These are phyloP conservation scores for Alternaria novae-zelandiae DNA, from an alignment of 2,329 filamentous ascomycete genomes.

Conservation along the genomic window DNA sequence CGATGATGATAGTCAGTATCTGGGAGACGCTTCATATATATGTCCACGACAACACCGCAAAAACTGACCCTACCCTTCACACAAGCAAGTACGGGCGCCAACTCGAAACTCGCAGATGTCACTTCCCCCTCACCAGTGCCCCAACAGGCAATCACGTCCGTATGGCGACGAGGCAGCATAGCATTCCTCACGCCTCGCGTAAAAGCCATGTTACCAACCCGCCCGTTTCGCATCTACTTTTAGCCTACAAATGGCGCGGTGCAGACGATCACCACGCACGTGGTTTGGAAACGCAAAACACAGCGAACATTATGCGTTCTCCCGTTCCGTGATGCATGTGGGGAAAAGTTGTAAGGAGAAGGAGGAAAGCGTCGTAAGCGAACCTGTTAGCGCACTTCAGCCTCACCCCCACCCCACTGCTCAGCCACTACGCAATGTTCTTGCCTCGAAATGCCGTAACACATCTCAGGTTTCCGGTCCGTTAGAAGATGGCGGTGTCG, in stretches of 20 bases:
- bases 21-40: slow-evolving; percentile 21
- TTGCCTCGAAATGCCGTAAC: slow-evolving; percentile 13
- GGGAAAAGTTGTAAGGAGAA: background rate
- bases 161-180: slow-evolving; percentile 16
- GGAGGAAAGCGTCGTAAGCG: slow-evolving; percentile 1
- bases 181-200: background rate
- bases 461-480: slow-evolving; percentile 29
- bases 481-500: slow-evolving; percentile 18
- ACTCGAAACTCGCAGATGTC: slow-evolving; percentile 28
- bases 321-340: slow-evolving; percentile 1
- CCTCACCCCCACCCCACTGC: slow-evolving; percentile 11
- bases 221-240: slow-evolving; percentile 23
- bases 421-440: slow-evolving; percentile 13
- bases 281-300: slow-evolving; percentile 25
- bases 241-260: slow-evolving; percentile 29
- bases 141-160: slow-evolving; percentile 17
- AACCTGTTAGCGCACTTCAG: slow-evolving; percentile 14
- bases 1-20: slow-evolving; percentile 4
- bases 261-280: slow-evolving; percentile 15
- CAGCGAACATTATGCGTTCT: slow-evolving; percentile 35
- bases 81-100: slow-evolving; percentile 14
- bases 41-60: background rate
- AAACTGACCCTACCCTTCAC: background rate
- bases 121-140: slow-evolving; percentile 17
- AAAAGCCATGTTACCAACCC: slow-evolving; percentile 4